These are phyloP conservation scores for Aureobasidium mangrovei DNA, from an alignment of 2,329 filamentous ascomycete genomes.

Conservation along the genomic window DNA sequence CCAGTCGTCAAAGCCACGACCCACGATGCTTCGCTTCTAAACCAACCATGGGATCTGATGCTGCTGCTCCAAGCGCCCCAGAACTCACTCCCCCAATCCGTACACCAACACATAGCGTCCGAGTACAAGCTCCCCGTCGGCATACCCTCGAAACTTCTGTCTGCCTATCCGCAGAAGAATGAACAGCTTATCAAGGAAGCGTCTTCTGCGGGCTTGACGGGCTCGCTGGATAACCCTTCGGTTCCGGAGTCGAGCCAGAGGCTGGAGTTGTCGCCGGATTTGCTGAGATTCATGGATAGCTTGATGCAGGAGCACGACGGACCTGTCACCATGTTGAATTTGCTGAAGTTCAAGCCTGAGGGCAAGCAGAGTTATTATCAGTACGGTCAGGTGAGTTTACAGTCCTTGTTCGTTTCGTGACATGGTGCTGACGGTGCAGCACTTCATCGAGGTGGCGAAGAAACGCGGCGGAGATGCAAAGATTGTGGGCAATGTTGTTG, in stretches of 20 bases:
- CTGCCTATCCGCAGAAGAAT: constrained; percentile 32
- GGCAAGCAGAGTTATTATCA: constrained; percentile 45
- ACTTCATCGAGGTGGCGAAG: constrained; percentile 14
- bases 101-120: constrained; percentile 20
- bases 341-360: constrained; percentile 48
- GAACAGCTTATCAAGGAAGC: constrained; percentile 31
- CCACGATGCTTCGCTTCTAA: constrained; percentile 34
- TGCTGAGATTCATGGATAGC: constrained; percentile 42
- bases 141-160: constrained; percentile 35
- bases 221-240: constrained; percentile 24
- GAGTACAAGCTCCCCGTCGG: constrained; percentile 32
- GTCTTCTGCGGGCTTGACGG: constrained; percentile 27
- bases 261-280: constrained; percentile 46
- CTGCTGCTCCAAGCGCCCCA: constrained; percentile 32
- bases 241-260: constrained; percentile 36
- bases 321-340: constrained; percentile 55
- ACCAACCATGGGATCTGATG: constrained; percentile 42
- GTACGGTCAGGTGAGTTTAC: constrained; percentile 43
- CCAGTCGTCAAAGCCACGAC: constrained; percentile 43
- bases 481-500: constrained; percentile 49
- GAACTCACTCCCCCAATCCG: constrained; percentile 18
- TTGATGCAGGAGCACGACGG: constrained; percentile 27
- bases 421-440: constrained; percentile 15
- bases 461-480: constrained; percentile 50
- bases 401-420: neutral